Base-by-base conservation (phyloP, 208 protist genomes). In the Trypanosoma mega region DNA sequence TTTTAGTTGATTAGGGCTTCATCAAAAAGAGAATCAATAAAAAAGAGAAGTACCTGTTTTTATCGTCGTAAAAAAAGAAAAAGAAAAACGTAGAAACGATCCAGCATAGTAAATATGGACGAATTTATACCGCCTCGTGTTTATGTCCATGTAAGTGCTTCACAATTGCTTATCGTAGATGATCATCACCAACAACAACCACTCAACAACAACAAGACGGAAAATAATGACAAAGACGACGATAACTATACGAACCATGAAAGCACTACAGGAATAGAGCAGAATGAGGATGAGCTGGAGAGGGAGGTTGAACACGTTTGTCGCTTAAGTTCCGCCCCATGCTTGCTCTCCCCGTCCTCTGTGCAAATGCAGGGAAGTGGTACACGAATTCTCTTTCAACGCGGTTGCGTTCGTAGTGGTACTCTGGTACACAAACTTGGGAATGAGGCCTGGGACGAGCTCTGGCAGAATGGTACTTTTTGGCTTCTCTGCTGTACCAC, bases 161-260 rank as follows among this genome's bases (percentile, higher is more conserved):
- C n/a, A n/a, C n/a, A n/a, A n/a, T n/a, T n/a, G n/a, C n/a, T n/a
- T n/a, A n/a, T n/a, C n/a, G n/a, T n/a, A n/a, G n/a, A n/a, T n/a
- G n/a, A n/a, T n/a, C n/a, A n/a, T n/a, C n/a, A n/a, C n/a, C n/a
- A n/a, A n/a, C n/a, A n/a, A n/a, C n/a, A n/a, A n/a, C n/a, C n/a
- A n/a, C n/a, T n/a, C n/a, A n/a, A n/a, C n/a, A 21, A 49, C 26
- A 51, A 23, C 34, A 12, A 39, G 2, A 7, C 26, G 24, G 20
- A 64, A 37, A 43, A 64, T 45, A 64, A 64, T 59, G 44, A 63
- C 34, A 31, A 48, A 44, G 33, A 60, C 51, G 24, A 44, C 7
- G 5, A 0, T 18, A 39, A 24, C 29, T 12, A 3, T 56, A 41
- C 2, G 7, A 20, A 43, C n/a, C 33, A 56, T 21, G 7, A 26